A percentile compares a stretch with the other conserved stretches of the same genome.
These are phyloP conservation scores for Cladosporium sp. DNA, from an alignment of 2,329 filamentous ascomycete genomes.

Conservation along the genomic window DNA sequence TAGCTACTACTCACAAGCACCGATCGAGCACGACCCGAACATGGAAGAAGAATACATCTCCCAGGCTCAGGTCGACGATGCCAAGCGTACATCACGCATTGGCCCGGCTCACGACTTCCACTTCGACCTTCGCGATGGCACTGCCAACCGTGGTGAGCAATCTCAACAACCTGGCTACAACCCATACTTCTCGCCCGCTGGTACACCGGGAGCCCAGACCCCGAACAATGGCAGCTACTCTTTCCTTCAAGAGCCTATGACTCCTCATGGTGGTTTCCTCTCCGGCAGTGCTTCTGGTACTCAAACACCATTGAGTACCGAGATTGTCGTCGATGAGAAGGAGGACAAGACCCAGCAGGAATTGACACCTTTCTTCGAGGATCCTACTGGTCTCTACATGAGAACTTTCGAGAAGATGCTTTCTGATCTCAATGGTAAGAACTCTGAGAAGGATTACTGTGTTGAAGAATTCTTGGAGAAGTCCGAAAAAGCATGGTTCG, in stretches of 20 bases:
- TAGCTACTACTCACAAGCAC: constrained; percentile 10
- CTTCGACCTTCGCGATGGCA: constrained; percentile 28
- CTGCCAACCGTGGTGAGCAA: constrained; percentile 13
- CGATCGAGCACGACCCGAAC: not conserved
- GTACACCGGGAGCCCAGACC: constrained; percentile 18
- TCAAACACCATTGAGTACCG: constrained; percentile 46
- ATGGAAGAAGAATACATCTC: constrained; percentile 31
- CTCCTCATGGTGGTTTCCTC: constrained; percentile 20
- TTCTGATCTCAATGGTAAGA: constrained; percentile 51
- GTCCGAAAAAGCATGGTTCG: constrained; percentile 65
- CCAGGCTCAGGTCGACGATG: constrained; percentile 28
- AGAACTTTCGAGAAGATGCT: constrained; percentile 56
- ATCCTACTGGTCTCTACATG: constrained; percentile 59
- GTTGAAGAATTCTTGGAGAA: constrained; percentile 63
- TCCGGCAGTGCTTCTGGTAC: constrained; percentile 11
- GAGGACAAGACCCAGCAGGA: constrained; percentile 59
- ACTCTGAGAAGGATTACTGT: constrained; percentile 56
- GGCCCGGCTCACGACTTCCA: constrained; percentile 25
- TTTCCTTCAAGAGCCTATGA: constrained; percentile 27
- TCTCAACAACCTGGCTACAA: constrained; percentile 9
- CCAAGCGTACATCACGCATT: constrained; percentile 28
- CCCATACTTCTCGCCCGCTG: constrained; percentile 21
- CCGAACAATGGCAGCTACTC: constrained; percentile 21
- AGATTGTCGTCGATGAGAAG: constrained; percentile 57
- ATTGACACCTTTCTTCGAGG: constrained; percentile 64